A percentile compares a stretch with the other conserved stretches of the same genome.
Conservation (phyloP, 495 filamentous ascomycete species). For the Xylaria scruposa region DNA sequence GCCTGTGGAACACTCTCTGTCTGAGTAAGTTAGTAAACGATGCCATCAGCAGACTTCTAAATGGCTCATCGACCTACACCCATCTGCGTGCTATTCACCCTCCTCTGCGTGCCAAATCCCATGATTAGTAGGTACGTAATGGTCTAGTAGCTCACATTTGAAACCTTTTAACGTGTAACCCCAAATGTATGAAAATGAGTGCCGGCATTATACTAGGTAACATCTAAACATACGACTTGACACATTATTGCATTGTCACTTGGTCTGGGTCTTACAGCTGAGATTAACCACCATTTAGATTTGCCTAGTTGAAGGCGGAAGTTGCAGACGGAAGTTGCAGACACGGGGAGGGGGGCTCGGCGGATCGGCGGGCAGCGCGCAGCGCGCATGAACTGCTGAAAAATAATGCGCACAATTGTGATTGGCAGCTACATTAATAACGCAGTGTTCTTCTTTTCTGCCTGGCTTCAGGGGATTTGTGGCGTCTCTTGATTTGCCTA, state of each 20-base stretch:
- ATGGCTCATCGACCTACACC: neutral
- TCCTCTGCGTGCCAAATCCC: neutral
- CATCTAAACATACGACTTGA: neutral
- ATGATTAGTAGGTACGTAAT: neutral
- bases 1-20: neutral
- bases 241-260: neutral
- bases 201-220: neutral
- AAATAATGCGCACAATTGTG: neutral
- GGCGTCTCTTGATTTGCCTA: constrained; percentile 16
- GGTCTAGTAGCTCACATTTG: neutral
- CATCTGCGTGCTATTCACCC: neutral
- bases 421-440: constrained; percentile 5
- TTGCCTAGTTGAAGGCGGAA: too few relatives aligned
- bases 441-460: constrained; percentile 7
- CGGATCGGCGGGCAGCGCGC: neutral
- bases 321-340: neutral
- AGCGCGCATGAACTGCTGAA: constrained; percentile 22
- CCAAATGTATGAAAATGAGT: neutral
- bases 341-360: neutral
- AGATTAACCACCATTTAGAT: neutral
- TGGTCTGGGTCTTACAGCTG: neutral
- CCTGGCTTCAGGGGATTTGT: neutral
- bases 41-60: neutral
- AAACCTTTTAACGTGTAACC: neutral
- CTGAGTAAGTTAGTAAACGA: neutral